Base-by-base conservation (phyloP, 2,329 filamentous ascomycete genomes). In the Xylariaceae sp. region DNA sequence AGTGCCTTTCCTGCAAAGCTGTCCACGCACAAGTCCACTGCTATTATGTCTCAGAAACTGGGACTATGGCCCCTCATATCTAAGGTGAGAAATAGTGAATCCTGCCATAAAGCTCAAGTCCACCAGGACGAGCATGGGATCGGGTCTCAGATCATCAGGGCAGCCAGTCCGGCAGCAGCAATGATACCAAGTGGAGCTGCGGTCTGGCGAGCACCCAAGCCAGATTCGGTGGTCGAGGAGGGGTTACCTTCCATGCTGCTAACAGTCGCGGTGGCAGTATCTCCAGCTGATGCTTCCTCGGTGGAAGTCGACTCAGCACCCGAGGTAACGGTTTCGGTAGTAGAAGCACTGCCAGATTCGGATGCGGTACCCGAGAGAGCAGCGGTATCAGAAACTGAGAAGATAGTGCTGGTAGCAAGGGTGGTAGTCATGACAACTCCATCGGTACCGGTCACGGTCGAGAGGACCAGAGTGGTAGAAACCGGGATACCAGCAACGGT, bases 111-210 rank as follows among this genome's bases (percentile, higher is more conserved):
- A 55, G 55, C 34, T 54, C 45, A 47, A 53, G 54, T 60, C 27
- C 39, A 49, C 34, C 55, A 35, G 42, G 49, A 34, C 34, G 11
- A 44, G 44, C 30, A 35, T 49, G 19, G 31, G 7, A 32, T 39
- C 12, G 29, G 19, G 5, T 31, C 35, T 62, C 65, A 69, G 26
- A 68, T 55, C 58, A 68, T 51, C 19, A 69, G 43, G 47, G 62
- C 65, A 46, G 61, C 67, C 47, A 69, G 49, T 53, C 67, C 67
- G 31, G 64, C 67, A 50, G 64, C 66, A 41, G 65, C 66, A 12
- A 66, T 53, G 39, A 70, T 47, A 37, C 65, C 67, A 19, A 58
- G 57, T 6, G 67, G 67, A 19, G 65, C 67, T 39, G 63, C 63
- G 44, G 67, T 69, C 42, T 62, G 64, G 47, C 62, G 59, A 34